A percentile compares a stretch with the other conserved stretches of the same genome.
Evolutionary conservation across 768 basidiomycete genomes (phyloP).

Genomic region (Termitomyces sp.): DNA sequence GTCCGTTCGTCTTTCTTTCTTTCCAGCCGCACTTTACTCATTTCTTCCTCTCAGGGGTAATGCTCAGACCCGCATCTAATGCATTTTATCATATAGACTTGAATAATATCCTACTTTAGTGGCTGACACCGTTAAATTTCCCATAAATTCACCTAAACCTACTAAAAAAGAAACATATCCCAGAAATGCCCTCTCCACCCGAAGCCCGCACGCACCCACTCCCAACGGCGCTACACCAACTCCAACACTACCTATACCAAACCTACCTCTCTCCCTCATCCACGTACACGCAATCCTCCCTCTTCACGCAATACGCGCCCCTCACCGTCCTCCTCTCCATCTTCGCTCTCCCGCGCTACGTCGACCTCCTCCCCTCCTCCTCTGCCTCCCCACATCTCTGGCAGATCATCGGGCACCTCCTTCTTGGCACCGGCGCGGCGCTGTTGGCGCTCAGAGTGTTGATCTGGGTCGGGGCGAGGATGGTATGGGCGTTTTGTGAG

Average conservation of each 20-base stretch:
- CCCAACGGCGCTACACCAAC: background rate
- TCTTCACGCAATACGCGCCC: conserved; percentile 13
- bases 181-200: background rate
- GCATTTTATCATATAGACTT: background rate
- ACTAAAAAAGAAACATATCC: background rate
- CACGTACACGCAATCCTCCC: conserved; percentile 1
- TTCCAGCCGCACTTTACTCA: background rate
- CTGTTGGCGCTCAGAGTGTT: background rate
- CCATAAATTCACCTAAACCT: background rate
- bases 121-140: background rate
- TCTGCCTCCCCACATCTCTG: background rate
- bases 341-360: conserved; percentile 5
- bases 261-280: conserved; percentile 1
- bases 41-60: conserved; percentile 9
- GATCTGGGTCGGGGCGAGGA: conserved; percentile 10
- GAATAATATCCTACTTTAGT: background rate
- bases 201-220: background rate
- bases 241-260: conserved; percentile 7
- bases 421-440: background rate
- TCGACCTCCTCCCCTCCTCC: background rate
- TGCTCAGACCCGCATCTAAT: conserved; percentile 12
- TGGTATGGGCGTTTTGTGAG: conserved; percentile 10
- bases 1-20: conserved; percentile 34
- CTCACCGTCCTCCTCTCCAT: conserved; percentile 8
- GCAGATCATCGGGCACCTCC: background rate